These are phyloP conservation scores for Lepidium didymum DNA, from an alignment of 345 rosid genomes.

Conservation along the genomic window DNA sequence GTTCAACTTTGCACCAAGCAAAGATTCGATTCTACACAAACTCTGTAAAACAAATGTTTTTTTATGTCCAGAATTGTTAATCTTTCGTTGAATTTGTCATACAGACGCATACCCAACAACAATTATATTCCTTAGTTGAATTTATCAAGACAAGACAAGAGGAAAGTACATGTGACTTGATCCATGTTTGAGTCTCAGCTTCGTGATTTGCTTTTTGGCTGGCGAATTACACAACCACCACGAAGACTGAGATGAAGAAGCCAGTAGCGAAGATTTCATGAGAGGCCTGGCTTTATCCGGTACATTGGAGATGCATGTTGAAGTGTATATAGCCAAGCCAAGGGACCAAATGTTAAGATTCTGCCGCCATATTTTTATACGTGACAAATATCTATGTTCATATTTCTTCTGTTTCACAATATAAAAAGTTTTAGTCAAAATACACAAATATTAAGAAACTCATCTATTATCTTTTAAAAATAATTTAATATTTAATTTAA, in stretches of 20 bases:
- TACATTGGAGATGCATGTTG: constrained; percentile 31
- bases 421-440: too few relatives aligned
- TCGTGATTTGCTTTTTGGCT: constrained; percentile 29
- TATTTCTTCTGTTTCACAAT: too few relatives aligned
- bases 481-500: too few relatives aligned
- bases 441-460: too few relatives aligned
- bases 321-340: constrained; percentile 46
- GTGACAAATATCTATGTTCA: too few relatives aligned
- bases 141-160: not conserved
- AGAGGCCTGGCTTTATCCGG: constrained; percentile 31
- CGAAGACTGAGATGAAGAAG: constrained; percentile 33
- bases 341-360: too few relatives aligned
- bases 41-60: not conserved
- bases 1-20: not conserved
- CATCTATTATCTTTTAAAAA: too few relatives aligned
- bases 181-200: constrained; percentile 38
- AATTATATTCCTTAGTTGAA: not conserved
- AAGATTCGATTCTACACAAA: constrained; percentile 6
- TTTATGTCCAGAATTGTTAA: not conserved
- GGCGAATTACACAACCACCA: constrained; percentile 23
- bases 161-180: constrained; percentile 38
- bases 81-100: not conserved
- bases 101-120: not conserved
- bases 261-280: constrained; percentile 15
- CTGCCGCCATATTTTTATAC: too few relatives aligned